A percentile compares a stretch with the other conserved stretches of the same genome.
Conservation (phyloP, 1,139 yeast species). For the Kodamaea alishanica region DNA sequence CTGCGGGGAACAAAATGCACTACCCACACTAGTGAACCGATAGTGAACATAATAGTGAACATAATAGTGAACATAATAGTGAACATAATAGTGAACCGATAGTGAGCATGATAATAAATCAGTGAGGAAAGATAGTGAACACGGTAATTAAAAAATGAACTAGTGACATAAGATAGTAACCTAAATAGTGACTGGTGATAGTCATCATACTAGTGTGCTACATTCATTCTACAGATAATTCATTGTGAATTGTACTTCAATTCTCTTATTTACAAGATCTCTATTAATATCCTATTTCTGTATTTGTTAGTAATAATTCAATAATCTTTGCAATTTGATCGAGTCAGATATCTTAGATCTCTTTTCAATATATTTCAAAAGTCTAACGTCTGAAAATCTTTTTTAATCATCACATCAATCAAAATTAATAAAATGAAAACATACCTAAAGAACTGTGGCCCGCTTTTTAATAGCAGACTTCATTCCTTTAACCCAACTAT, state of each 20-base stretch:
- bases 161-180: too few species aligned
- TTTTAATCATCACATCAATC: constrained; percentile 26
- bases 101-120: too few species aligned
- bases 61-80: too few species aligned
- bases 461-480: constrained; percentile 66
- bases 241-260: background rate
- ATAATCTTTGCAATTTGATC: background rate
- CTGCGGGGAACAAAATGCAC: too few species aligned
- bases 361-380: constrained; percentile 28
- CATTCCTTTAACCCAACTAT: constrained; percentile 81
- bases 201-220: background rate
- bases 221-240: background rate
- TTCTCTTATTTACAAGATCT: background rate
- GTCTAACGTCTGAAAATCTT: constrained; percentile 31
- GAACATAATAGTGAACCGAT: too few species aligned
- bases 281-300: background rate
- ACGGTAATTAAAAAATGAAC: too few species aligned
- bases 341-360: constrained; percentile 26
- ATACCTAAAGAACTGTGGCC: constrained; percentile 17
- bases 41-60: too few species aligned
- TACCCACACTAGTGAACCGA: too few species aligned
- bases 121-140: too few species aligned
- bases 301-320: constrained; percentile 2
- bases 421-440: background rate
- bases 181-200: too few species aligned